Conservation (phyloP, 2,329 filamentous ascomycete genomes). For the Alternaria gaisen region DNA sequence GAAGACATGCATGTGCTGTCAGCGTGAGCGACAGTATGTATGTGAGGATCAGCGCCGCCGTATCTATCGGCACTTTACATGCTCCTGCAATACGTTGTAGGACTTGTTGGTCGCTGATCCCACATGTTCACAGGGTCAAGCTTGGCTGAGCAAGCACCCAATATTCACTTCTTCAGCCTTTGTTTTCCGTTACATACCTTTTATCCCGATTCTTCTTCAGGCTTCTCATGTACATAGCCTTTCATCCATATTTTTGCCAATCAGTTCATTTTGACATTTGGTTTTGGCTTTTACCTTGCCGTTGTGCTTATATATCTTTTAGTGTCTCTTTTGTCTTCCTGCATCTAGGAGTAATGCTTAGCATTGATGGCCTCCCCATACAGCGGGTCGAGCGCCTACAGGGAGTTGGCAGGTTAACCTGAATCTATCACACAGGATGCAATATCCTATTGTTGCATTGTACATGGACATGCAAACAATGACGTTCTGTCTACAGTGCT, state of each 20-base stretch:
- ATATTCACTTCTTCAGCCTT: constrained; percentile 12
- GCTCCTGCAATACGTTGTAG: constrained; percentile 15
- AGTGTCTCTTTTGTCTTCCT: constrained; percentile 8
- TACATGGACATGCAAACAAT: not conserved
- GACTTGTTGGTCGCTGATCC: constrained; percentile 53
- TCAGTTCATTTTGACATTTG: not conserved
- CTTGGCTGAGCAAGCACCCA: constrained; percentile 15
- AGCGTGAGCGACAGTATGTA: constrained; percentile 34
- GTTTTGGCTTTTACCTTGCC: not conserved
- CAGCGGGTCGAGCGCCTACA: constrained; percentile 21
- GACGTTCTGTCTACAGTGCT: not conserved
- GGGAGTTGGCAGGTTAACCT: constrained; percentile 13
- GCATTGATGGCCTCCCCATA: constrained; percentile 24
- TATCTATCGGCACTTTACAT: constrained; percentile 47
- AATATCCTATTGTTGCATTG: not conserved
- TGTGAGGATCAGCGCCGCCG: constrained; percentile 52
- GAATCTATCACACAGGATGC: not conserved
- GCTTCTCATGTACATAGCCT: constrained; percentile 36
- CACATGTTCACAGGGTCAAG: constrained; percentile 22
- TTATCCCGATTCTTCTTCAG: constrained; percentile 14
- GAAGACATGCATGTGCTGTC: constrained; percentile 58
- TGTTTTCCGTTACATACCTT: constrained; percentile 14
- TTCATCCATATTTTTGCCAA: constrained; percentile 7
- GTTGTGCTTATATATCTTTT: constrained; percentile 7
- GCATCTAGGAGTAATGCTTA: constrained; percentile 15